phyloP scores from a whole-genome alignment of 2,329 filamentous ascomycete genomes.

The Beauveria scarabaeidicola region DNA sequence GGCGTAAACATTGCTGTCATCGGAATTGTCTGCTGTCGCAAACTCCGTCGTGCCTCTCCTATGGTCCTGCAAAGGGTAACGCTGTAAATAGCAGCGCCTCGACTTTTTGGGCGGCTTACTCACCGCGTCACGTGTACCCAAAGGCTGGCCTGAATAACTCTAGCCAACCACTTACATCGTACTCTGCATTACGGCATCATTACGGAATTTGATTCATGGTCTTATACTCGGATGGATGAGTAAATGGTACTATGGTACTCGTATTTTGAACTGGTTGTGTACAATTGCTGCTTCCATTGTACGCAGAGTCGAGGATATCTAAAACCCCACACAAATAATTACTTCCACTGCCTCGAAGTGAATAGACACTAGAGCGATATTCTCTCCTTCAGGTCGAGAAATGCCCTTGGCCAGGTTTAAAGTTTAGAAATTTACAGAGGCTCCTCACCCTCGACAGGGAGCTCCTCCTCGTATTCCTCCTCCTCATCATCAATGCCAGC shows the following conservation, averaged over 20 bases:
- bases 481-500: conserved; percentile 94
- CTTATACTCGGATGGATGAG: conserved; percentile 3
- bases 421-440: conserved; percentile 20
- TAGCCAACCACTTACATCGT: conserved; percentile 1
- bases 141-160: background rate
- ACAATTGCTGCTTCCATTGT: conserved; percentile 24
- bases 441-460: conserved; percentile 63
- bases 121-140: conserved; percentile 22
- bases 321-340: conserved; percentile 27
- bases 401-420: conserved; percentile 3
- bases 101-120: conserved; percentile 27
- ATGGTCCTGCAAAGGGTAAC: conserved; percentile 3
- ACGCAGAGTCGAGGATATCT: conserved; percentile 32
- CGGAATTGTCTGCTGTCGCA: conserved; percentile 14
- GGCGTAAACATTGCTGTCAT: conserved; percentile 54
- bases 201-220: background rate
- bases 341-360: conserved; percentile 20
- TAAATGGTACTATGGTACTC: conserved; percentile 24
- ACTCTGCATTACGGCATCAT: background rate
- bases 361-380: conserved; percentile 12
- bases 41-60: background rate
- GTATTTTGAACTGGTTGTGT: conserved; percentile 20
- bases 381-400: background rate
- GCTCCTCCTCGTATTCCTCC: conserved; percentile 24
- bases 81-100: background rate